phyloP scores from a whole-genome alignment of 2,329 filamentous ascomycete genomes.

The Dactylellina leptospora region DNA sequence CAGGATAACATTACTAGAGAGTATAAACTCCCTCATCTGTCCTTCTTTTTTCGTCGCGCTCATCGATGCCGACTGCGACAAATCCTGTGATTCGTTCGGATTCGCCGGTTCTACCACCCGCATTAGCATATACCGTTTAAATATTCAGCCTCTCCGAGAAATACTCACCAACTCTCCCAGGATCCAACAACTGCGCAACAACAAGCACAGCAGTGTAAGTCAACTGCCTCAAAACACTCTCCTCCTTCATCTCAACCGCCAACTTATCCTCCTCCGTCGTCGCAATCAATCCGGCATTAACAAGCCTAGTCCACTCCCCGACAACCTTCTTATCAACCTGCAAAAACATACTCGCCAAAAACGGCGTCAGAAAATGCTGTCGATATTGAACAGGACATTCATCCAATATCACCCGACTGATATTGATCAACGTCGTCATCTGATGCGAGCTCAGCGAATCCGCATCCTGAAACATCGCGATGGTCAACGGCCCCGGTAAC shows the following conservation, averaged over 20 bases:
- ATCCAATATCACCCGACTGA: constrained; percentile 87
- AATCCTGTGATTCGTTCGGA: constrained; percentile 35
- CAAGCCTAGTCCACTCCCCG: constrained; percentile 82
- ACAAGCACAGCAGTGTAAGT: constrained; percentile 93
- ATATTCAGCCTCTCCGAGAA: neutral
- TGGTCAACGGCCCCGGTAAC: constrained; percentile 81
- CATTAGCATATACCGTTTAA: neutral
- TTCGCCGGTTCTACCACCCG: constrained; percentile 26
- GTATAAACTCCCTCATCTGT: constrained; percentile 78
- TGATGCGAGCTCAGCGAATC: constrained; percentile 88
- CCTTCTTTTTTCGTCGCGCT: constrained; percentile 51
- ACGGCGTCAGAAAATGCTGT: constrained; percentile 81
- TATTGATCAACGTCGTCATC: constrained; percentile 88
- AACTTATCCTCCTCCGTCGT: constrained; percentile 76
- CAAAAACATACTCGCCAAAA: constrained; percentile 81
- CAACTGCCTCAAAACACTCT: constrained; percentile 91
- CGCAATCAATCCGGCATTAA: constrained; percentile 61
- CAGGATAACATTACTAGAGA: constrained; percentile 78
- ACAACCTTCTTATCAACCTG: constrained; percentile 89
- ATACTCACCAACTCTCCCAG: constrained; percentile 70
- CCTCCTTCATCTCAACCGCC: constrained; percentile 96
- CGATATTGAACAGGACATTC: constrained; percentile 84
- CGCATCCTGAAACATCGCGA: constrained; percentile 83
- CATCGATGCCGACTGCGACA: constrained; percentile 28
- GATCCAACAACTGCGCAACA: constrained; percentile 87